Evolutionary conservation across 2,329 filamentous ascomycete genomes (phyloP).

Genomic region (Colletotrichum orchidophilum): DNA sequence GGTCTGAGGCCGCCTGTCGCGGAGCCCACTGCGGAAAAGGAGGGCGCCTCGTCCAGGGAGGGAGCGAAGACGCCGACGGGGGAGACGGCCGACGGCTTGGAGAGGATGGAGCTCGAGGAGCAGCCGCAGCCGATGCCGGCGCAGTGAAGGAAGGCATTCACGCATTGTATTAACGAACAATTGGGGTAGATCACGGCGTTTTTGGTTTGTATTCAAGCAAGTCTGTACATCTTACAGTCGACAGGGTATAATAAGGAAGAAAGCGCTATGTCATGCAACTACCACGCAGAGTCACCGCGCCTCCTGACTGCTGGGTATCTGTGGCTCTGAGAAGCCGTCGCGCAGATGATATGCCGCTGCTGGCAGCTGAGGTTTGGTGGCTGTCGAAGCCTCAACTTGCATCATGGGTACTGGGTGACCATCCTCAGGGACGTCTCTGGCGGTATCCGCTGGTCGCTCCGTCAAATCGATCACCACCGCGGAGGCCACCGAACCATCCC

Average conservation of each 20-base stretch:
- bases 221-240: not conserved
- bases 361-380: not conserved
- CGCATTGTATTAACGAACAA: not conserved
- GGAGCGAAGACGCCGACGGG: constrained; percentile 37
- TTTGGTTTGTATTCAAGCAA: constrained; percentile 1
- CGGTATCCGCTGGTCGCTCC: not conserved
- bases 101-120: constrained; percentile 50
- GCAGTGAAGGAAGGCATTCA: constrained; percentile 12
- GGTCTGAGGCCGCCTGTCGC: constrained; percentile 8
- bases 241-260: constrained; percentile 16
- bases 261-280: constrained; percentile 15
- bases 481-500: no score
- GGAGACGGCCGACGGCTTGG: constrained; percentile 46
- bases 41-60: constrained; percentile 40
- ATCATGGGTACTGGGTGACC: not conserved
- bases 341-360: constrained; percentile 20
- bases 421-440: not conserved
- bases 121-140: constrained; percentile 35
- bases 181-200: constrained; percentile 7
- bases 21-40: constrained; percentile 34
- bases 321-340: constrained; percentile 25
- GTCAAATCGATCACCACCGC: constrained; percentile 7
- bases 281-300: constrained; percentile 2
- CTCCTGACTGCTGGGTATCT: constrained; percentile 21
- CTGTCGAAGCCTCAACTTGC: not conserved